Percentiles rank a stretch among this genome's conserved stretches.
Evolutionary conservation across 805 yeast genomes (phyloP).

Genomic region (Metschnikowia amazonensis): DNA sequence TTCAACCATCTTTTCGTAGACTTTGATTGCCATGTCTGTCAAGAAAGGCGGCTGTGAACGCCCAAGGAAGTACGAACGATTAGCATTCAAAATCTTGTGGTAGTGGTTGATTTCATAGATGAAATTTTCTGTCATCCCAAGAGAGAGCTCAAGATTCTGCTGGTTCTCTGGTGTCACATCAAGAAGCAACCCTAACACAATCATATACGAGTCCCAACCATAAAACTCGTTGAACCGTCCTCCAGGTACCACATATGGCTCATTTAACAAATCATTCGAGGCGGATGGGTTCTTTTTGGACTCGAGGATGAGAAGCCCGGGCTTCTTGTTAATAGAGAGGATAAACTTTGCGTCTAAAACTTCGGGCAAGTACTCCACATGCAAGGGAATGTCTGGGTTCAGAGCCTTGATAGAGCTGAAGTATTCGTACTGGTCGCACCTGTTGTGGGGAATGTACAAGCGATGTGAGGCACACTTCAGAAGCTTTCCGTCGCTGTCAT

Average conservation of each 20-base stretch:
- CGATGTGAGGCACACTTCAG: slow-evolving; percentile 55
- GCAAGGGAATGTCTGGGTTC: slow-evolving; percentile 56
- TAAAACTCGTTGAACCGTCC: slow-evolving; percentile 95
- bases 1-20: slow-evolving; percentile 56
- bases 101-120: slow-evolving; percentile 85
- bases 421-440: slow-evolving; percentile 70
- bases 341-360: slow-evolving; percentile 74
- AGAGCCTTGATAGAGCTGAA: slow-evolving; percentile 50
- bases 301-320: slow-evolving; percentile 84
- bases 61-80: slow-evolving; percentile 83
- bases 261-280: slow-evolving; percentile 52
- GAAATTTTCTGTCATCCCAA: slow-evolving; percentile 89
- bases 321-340: slow-evolving; percentile 69
- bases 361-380: slow-evolving; percentile 75
- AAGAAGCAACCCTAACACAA: slow-evolving; percentile 72
- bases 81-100: slow-evolving; percentile 91
- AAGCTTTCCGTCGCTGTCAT: slow-evolving; percentile 30
- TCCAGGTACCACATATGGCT: slow-evolving; percentile 94
- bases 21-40: slow-evolving; percentile 82
- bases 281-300: slow-evolving; percentile 56
- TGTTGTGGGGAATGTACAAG: slow-evolving; percentile 68
- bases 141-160: slow-evolving; percentile 62
- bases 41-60: slow-evolving; percentile 96
- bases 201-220: slow-evolving; percentile 98
- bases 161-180: slow-evolving; percentile 38